Base-by-base conservation (phyloP, 2,329 filamentous ascomycete genomes). In the Aspergillus uvarum region DNA sequence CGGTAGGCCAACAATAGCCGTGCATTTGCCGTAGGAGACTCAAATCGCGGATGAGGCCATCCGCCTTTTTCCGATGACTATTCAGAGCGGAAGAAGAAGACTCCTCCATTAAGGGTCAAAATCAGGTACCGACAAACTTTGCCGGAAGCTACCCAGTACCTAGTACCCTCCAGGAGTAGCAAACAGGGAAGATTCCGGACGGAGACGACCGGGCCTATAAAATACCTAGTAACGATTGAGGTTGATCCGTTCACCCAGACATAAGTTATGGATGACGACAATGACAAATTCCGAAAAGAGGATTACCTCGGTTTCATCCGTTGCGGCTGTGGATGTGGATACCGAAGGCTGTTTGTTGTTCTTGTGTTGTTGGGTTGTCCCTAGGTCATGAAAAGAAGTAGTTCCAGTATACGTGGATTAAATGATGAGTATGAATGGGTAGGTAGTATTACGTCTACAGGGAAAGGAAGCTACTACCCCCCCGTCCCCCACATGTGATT, bases 11-110 rank as follows among this genome's bases (percentile, higher is more conserved):
- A 44, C 38, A 44, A 19, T 19, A 44, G 16, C 38, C 38, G 52
- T 51, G 14, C 51, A 61, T 62, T 67, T 65, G 50, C 65, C 65
- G 69, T 67, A 60, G 53, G 54, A 56, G 19, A 29, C 57, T 47
- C 54, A 59, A 56, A 53, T 44, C 6, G 14, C 6, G 38, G 16
- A 44, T 16, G 6, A 19, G 16, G 16, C 16, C 12, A 63, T 63
- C 72, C 72, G 72, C 71, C 70, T 74, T 74, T 74, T 72, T 62
- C 72, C 72, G 72, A 74, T 38, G 26, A 21, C 35, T 50, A 63
- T 51, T 51, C 54, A 44, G 55, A 59, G 59, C 49, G 52, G 57
- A 60, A 56, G 60, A 61, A 63, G 66, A 48, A 55, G 21, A 48
- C 56, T 58, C 50, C 51, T 48, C 51, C 5, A 44, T 44, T 7